Percentiles rank a stretch among this genome's conserved stretches.
Evolutionary conservation across 805 yeast species (phyloP).

Genomic region (Metschnikowia gelsemii): DNA sequence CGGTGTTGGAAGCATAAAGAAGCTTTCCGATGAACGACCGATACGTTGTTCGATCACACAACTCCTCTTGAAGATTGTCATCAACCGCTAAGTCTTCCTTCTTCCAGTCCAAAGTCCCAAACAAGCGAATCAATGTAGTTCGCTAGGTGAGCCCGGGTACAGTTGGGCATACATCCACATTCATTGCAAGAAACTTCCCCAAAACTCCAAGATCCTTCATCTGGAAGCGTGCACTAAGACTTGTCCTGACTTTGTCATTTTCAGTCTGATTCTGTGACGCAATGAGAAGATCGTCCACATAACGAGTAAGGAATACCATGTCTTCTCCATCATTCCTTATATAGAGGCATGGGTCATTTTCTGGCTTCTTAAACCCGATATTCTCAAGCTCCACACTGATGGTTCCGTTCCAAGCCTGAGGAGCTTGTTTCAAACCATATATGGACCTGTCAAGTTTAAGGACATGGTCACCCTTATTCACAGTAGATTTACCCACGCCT

Average conservation of each 20-base stretch:
- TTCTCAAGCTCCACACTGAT: background rate
- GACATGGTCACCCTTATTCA: background rate
- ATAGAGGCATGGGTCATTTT: background rate
- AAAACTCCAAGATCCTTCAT: constrained; percentile 2
- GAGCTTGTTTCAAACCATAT: constrained; percentile 7
- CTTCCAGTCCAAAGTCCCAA: constrained; percentile 1
- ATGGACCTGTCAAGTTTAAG: background rate
- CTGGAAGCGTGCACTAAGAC: background rate
- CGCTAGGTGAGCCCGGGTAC: background rate
- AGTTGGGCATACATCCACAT: background rate
- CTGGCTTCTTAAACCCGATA: background rate
- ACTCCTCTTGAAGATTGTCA: too few relatives aligned
- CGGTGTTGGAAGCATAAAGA: too few relatives aligned
- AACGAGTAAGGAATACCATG: background rate
- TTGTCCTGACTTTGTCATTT: background rate
- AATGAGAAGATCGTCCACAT: background rate
- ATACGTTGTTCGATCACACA: too few relatives aligned
- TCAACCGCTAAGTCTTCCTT: too few relatives aligned
- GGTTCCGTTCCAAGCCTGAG: constrained; percentile 3
- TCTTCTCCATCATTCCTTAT: background rate
- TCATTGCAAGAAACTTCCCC: constrained; percentile 4
- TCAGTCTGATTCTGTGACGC: background rate
- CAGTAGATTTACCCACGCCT: too few relatives aligned
- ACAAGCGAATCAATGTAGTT: background rate
- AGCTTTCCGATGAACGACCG: too few relatives aligned